phyloP scores from a whole-genome alignment of 2,329 filamentous ascomycete genomes.

The Xylaria sp. region DNA sequence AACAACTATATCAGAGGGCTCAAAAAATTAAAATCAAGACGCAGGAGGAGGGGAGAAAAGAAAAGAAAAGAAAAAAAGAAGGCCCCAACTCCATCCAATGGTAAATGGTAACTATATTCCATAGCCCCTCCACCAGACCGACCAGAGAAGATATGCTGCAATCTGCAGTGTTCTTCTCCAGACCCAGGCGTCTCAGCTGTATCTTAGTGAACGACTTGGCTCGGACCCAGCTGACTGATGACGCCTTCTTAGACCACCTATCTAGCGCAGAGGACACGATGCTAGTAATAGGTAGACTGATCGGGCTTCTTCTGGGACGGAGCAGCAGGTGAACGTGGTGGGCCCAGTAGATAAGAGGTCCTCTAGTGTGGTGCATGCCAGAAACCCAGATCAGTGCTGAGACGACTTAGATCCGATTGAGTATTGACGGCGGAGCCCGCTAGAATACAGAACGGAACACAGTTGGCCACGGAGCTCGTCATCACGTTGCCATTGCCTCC shows the following conservation, averaged over 20 bases:
- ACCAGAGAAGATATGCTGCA: not conserved
- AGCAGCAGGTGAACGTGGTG: constrained; percentile 36
- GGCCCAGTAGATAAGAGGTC: constrained; percentile 45
- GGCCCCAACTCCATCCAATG: not conserved
- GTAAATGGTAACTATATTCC: not conserved
- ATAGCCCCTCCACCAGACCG: constrained; percentile 2
- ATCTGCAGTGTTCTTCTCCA: constrained; percentile 9
- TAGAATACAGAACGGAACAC: constrained; percentile 45
- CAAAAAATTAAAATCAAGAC: not conserved
- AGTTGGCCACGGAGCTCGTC: constrained; percentile 31
- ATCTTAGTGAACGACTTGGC: not conserved
- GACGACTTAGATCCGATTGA: constrained; percentile 27
- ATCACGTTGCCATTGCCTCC: constrained; percentile 5
- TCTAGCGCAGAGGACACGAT: constrained; percentile 36
- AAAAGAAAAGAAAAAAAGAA: not conserved
- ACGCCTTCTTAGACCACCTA: constrained; percentile 35
- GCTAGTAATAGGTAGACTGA: constrained; percentile 36
- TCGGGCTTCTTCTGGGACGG: constrained; percentile 23
- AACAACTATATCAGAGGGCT: not conserved
- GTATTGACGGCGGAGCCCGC: constrained; percentile 42
- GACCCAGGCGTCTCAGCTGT: constrained; percentile 4
- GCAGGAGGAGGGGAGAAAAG: not conserved
- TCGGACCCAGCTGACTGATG: constrained; percentile 34
- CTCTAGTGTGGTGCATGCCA: not conserved
- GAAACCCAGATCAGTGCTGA: constrained; percentile 27